Evolutionary conservation across 345 rosid species (phyloP).

Genomic region (Citrus mangshanensis): DNA sequence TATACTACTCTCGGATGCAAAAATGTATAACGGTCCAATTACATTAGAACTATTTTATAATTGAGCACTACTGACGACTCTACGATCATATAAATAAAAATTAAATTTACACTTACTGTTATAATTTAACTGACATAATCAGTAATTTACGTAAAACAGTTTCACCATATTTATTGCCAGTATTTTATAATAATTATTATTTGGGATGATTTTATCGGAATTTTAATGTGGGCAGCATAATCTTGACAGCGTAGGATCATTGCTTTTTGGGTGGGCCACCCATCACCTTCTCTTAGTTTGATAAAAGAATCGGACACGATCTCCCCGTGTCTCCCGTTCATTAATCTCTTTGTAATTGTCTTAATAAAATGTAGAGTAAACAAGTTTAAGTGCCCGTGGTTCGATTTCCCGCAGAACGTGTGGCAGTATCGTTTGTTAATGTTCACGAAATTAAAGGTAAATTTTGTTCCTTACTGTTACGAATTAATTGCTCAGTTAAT

Average conservation of each 20-base stretch:
- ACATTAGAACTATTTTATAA: fast-evolving
- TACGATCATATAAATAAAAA: fast-evolving
- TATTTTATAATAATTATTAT: too few species aligned
- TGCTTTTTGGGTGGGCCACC: constrained; percentile 22
- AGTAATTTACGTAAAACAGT: too few species aligned
- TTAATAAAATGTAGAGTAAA: not conserved
- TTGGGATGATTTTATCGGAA: not conserved
- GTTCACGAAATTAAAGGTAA: too few species aligned
- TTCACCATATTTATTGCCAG: too few species aligned
- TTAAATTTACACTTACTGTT: too few species aligned
- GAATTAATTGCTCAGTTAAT: too few species aligned
- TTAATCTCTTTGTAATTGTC: not conserved
- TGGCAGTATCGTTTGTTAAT: not conserved
- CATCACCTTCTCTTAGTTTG: constrained; percentile 13
- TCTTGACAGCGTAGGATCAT: not conserved
- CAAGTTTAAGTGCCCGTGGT: not conserved
- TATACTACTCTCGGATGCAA: too few species aligned
- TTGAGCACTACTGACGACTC: fast-evolving
- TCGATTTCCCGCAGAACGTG: not conserved
- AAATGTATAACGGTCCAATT: not conserved
- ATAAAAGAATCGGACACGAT: constrained; percentile 5
- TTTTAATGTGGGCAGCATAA: constrained; percentile 19
- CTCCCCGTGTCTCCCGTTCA: constrained; percentile 8
- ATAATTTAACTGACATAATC: too few species aligned
- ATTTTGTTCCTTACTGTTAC: too few species aligned